Base-by-base conservation (phyloP, 768 basidiomycete genomes). In the Flagelloscypha sp. region DNA sequence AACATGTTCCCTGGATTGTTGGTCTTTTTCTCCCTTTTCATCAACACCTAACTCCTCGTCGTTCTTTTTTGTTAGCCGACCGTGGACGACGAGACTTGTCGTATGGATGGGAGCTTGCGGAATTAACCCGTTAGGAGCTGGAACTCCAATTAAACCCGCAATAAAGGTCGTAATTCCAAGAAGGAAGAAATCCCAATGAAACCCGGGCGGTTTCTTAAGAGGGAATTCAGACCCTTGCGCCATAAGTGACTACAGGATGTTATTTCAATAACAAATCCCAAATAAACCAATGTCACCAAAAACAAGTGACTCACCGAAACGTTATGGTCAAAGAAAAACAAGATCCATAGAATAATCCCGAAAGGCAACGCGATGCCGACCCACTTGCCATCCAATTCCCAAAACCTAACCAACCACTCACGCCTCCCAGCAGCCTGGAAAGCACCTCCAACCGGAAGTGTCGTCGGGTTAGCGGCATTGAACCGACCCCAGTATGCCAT, bases 261-360 rank as follows among this genome's bases (percentile, higher is more conserved):
- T 18, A 40, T 16, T n/a, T n/a, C n/a, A n/a, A n/a, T n/a, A n/a
- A n/a, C n/a, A n/a, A n/a, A n/a, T n/a, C n/a, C n/a, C n/a, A n/a
- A n/a, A n/a, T n/a, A n/a, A n/a, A n/a, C n/a, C n/a, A n/a, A n/a
- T n/a, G n/a, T n/a, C n/a, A n/a, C n/a, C n/a, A n/a, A n/a, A n/a
- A n/a, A n/a, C 20, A 27, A 24, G 18, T 10, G 32, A 59, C 82
- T 47, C 53, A 87, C 86, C 30, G 88, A 92, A 35, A 92, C 86
- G 47, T 93, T 93, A 45, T 92, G 86, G 44, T 97, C 90, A 46
- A 95, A 95, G 65, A 92, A 92, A 61, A 97, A 94, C 28, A 95
- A 61, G 16, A 94, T 72, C 76, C 86, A 95, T 5, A 98, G 64
- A 15, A 90, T 65, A 27, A 92, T 56, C 2, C 92, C 93, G 48